Evolutionary conservation across 2,329 filamentous ascomycete species (phyloP), one percentile per base, ranked within the genome.

Genomic region (Neofusicoccum umdonicola): DNA sequence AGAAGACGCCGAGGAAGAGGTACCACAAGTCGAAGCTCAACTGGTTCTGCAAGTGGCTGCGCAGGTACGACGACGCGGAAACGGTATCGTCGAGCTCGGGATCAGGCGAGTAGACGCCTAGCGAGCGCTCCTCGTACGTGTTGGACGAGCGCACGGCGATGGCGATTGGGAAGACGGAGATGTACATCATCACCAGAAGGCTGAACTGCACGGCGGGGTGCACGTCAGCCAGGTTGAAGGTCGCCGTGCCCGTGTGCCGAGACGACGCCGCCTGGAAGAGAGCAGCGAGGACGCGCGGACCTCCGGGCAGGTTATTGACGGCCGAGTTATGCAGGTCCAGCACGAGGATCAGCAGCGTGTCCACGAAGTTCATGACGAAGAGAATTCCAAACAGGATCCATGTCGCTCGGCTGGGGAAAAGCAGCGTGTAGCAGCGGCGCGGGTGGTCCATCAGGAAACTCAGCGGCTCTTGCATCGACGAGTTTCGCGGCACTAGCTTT

Each of bases 101-200:
- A 87, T 50, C 47, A 0, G 22, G 47, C 0, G 47, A 11, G 48
- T 37, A 88, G 9, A 88, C 79, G 1, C 86, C 87, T 2, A 90
- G 72, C 42, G 83, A 83, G 48, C 81, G 79, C 70, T 88, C 86
- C 72, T 88, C 85, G 71, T 88, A 88, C 11, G 83, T 82, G 42
- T 67, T 87, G 41, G 82, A 83, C 48, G 82, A 80, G 39, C 85
- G 82, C 71, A 88, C 85, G n/a, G 79, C 83, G 57, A 88, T 86
- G 4, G 83, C 84, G 34, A 87, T 82, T 0, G 86, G 86, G 64
- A 84, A 87, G 4, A 84, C 80, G 1, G 83, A 82, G 45, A 88
- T 87, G 72, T 87, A 88, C 85, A 88, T 88, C 86, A 88, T 88
- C 27, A 85, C 79, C 0, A 87, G 75, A 61, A 86, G 82, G 52